Evolutionary conservation across 2,329 filamentous ascomycete genomes (phyloP).

Genomic region (Paecilomyces sp.): DNA sequence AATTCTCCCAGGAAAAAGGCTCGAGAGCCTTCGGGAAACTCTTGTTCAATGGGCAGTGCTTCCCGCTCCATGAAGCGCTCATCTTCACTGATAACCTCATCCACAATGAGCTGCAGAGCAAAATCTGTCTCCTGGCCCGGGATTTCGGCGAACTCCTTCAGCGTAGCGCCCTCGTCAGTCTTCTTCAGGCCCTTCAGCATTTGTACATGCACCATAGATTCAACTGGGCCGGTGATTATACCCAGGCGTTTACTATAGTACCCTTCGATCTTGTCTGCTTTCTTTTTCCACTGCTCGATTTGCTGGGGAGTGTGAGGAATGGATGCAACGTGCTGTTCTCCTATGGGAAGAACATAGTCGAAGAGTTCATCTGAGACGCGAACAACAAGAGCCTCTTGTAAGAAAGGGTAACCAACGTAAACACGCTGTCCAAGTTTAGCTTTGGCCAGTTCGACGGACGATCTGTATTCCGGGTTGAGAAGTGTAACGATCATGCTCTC

Average conservation of each 20-base stretch:
- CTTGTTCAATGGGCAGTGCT: slow-evolving; percentile 82
- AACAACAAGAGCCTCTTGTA: slow-evolving; percentile 86
- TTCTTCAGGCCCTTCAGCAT: slow-evolving; percentile 88
- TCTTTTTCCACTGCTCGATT: slow-evolving; percentile 76
- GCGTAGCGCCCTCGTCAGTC: slow-evolving; percentile 79
- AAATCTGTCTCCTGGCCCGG: slow-evolving; percentile 82
- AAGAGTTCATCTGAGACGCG: slow-evolving; percentile 91
- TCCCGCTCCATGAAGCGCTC: slow-evolving; percentile 85
- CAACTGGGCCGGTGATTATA: slow-evolving; percentile 77
- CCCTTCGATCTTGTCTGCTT: slow-evolving; percentile 73
- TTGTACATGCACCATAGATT: slow-evolving; percentile 84
- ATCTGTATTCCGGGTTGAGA: slow-evolving; percentile 63
- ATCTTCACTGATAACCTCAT: slow-evolving; percentile 83
- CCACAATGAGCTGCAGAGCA: slow-evolving; percentile 84
- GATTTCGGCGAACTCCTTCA: slow-evolving; percentile 88
- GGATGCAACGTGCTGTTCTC: slow-evolving; percentile 58
- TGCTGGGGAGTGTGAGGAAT: slow-evolving; percentile 67
- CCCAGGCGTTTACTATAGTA: slow-evolving; percentile 87
- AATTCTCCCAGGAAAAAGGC: slow-evolving; percentile 94
- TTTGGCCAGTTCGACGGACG: slow-evolving; percentile 66
- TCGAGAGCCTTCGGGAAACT: slow-evolving; percentile 74
- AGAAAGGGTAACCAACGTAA: slow-evolving; percentile 88
- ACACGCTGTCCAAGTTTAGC: slow-evolving; percentile 76
- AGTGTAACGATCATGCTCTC: slow-evolving; percentile 93
- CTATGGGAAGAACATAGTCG: slow-evolving; percentile 66